These are phyloP conservation scores for Tetrahymena elliotti DNA, from an alignment of 73 alveolate genomes.

Conservation along the genomic window DNA sequence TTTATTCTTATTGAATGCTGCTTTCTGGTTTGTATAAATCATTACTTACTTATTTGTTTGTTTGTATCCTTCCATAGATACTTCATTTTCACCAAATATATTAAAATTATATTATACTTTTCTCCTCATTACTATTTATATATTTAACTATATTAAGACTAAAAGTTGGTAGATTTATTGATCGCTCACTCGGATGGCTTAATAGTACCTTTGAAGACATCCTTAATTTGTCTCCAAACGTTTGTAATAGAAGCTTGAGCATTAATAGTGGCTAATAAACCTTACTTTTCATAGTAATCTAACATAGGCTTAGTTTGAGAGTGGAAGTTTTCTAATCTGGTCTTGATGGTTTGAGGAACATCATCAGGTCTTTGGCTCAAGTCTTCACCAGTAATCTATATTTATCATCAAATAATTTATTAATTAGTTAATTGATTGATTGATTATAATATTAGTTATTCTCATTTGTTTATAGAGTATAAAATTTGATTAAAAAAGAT, in stretches of 20 bases:
- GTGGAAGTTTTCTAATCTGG: constrained; percentile 54
- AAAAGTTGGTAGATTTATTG: neutral
- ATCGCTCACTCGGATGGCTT: neutral
- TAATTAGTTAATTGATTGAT: neutral
- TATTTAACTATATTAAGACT: neutral
- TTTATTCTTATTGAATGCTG: neutral
- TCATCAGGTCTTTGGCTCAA: constrained; percentile 64
- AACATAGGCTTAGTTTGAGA: constrained; percentile 59
- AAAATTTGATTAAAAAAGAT: too few species aligned
- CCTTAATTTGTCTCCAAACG: constrained; percentile 32
- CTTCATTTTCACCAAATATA: neutral
- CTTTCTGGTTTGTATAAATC: neutral
- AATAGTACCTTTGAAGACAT: neutral
- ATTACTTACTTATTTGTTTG: too few species aligned
- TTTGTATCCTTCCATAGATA: neutral
- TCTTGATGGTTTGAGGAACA: constrained; percentile 50
- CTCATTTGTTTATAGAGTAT: too few species aligned
- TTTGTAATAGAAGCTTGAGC: constrained; percentile 26
- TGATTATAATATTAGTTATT: too few species aligned
- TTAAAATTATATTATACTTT: neutral
- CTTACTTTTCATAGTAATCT: constrained; percentile 54
- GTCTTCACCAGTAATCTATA: constrained; percentile 56
- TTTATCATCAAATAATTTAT: too few species aligned
- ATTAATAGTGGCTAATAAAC: constrained; percentile 24
- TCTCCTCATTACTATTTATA: neutral